Evolutionary conservation across 352 stramenopile genomes (phyloP).

Genomic region (Thraustochytrium sp.): DNA sequence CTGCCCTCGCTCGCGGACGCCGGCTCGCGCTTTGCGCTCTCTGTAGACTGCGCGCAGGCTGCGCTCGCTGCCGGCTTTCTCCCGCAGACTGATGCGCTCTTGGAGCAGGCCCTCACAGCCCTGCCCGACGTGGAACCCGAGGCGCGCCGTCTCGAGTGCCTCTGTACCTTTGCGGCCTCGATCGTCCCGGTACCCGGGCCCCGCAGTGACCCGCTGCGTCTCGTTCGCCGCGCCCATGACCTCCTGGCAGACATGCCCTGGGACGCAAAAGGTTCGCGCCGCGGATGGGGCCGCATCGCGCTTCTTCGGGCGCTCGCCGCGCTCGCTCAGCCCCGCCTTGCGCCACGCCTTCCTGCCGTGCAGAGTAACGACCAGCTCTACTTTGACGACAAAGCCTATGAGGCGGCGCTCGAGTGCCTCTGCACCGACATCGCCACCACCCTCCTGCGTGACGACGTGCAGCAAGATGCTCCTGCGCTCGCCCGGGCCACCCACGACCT

Average conservation of each 20-base stretch:
- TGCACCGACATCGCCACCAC: too few relatives aligned
- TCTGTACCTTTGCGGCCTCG: not conserved
- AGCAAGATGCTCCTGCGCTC: too few relatives aligned
- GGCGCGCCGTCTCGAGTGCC: not conserved
- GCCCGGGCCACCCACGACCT: too few relatives aligned
- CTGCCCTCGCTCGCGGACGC: not conserved
- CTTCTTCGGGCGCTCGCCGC: not conserved
- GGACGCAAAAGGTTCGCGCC: not conserved
- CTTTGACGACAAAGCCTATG: too few relatives aligned
- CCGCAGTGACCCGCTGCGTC: not conserved
- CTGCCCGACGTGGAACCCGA: not conserved
- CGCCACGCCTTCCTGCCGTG: too few relatives aligned
- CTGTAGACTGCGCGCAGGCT: not conserved
- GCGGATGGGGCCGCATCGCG: not conserved
- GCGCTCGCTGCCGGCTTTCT: not conserved
- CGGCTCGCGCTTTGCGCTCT: not conserved
- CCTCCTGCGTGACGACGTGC: too few relatives aligned
- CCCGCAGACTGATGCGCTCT: not conserved
- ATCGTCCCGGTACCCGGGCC: not conserved
- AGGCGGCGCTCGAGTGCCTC: too few relatives aligned
- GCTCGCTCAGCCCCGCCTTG: not conserved
- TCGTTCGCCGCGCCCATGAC: not conserved
- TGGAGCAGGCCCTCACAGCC: not conserved
- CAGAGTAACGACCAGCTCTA: too few relatives aligned
- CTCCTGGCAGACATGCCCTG: not conserved